phyloP scores from a whole-genome alignment of 2,329 filamentous ascomycete genomes.

The Paecilomyces dactylethromorphus region DNA sequence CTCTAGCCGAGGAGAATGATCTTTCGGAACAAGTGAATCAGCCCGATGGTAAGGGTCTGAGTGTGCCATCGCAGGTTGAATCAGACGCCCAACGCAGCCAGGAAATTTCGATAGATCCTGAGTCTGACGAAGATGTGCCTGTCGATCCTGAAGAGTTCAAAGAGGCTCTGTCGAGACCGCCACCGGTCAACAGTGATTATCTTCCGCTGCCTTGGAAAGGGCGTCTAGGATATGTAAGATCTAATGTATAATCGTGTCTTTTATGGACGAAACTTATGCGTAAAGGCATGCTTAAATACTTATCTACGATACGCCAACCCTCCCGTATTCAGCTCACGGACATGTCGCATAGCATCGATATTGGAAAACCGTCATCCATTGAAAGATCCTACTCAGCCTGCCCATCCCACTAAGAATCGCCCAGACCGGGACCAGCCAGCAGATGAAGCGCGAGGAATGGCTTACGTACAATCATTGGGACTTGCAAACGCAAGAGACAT shows the following conservation, averaged over 20 bases:
- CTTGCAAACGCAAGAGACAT: conserved; percentile 79
- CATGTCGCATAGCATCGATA: conserved; percentile 85
- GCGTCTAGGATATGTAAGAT: conserved; percentile 73
- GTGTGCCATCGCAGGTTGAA: conserved; percentile 10
- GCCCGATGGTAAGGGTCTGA: neutral
- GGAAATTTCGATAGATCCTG: conserved; percentile 39
- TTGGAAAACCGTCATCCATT: conserved; percentile 82
- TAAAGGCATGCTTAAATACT: conserved; percentile 79
- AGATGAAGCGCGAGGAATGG: conserved; percentile 59
- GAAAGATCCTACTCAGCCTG: conserved; percentile 64
- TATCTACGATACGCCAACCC: conserved; percentile 77
- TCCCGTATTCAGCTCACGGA: conserved; percentile 83
- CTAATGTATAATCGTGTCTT: neutral
- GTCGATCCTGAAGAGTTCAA: conserved; percentile 53
- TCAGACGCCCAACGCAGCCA: conserved; percentile 16
- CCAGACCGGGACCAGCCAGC: conserved; percentile 68
- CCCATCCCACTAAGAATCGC: conserved; percentile 78
- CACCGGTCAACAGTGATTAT: conserved; percentile 74
- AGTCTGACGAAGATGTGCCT: conserved; percentile 47
- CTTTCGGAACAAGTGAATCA: neutral
- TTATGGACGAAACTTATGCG: neutral
- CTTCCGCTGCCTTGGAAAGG: conserved; percentile 88
- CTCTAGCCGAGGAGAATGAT: neutral
- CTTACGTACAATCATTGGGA: conserved; percentile 70
- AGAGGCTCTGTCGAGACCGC: conserved; percentile 56